Evolutionary conservation across 2,329 filamentous ascomycete species (phyloP).

Genomic region (Penicillium janthinellum): DNA sequence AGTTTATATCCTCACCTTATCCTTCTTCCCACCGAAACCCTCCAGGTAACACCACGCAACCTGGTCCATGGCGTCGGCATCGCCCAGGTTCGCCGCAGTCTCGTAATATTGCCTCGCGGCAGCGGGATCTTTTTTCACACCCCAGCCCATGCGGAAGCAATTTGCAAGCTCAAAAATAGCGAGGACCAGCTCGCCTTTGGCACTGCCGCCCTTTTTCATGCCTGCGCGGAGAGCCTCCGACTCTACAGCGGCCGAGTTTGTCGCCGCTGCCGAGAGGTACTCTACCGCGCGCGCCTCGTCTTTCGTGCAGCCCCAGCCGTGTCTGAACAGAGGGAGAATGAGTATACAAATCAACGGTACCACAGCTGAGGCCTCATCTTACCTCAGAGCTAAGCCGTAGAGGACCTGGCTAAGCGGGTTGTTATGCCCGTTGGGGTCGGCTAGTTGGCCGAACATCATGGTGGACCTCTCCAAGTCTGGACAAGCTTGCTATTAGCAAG

Average conservation of each 20-base stretch:
- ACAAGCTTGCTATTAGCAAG: neutral
- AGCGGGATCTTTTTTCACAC: conserved; percentile 78
- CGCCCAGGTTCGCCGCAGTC: conserved; percentile 92
- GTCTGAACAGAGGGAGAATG: conserved; percentile 53
- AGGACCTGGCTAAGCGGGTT: conserved; percentile 94
- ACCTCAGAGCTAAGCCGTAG: conserved; percentile 88
- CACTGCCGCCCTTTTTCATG: conserved; percentile 87
- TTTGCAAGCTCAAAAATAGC: conserved; percentile 86
- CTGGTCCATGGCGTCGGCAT: conserved; percentile 98
- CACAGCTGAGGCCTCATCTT: conserved; percentile 34
- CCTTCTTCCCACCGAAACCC: conserved; percentile 96
- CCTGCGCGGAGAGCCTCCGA: conserved; percentile 81
- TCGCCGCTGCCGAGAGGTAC: conserved; percentile 85
- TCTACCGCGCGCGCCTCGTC: conserved; percentile 73
- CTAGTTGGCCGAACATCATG: conserved; percentile 79
- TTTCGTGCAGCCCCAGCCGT: conserved; percentile 86
- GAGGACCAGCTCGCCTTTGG: conserved; percentile 93
- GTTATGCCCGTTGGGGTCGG: conserved; percentile 80
- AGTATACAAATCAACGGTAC: conserved; percentile 18
- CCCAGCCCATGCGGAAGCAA: conserved; percentile 90
- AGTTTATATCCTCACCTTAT: conserved; percentile 73
- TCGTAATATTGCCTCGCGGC: conserved; percentile 94
- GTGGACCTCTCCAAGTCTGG: conserved; percentile 74
- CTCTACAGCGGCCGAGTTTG: conserved; percentile 87
- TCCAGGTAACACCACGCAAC: conserved; percentile 93